These are phyloP conservation scores for Ilyonectria destructans DNA, from an alignment of 2,329 filamentous ascomycete genomes.

Conservation along the genomic window DNA sequence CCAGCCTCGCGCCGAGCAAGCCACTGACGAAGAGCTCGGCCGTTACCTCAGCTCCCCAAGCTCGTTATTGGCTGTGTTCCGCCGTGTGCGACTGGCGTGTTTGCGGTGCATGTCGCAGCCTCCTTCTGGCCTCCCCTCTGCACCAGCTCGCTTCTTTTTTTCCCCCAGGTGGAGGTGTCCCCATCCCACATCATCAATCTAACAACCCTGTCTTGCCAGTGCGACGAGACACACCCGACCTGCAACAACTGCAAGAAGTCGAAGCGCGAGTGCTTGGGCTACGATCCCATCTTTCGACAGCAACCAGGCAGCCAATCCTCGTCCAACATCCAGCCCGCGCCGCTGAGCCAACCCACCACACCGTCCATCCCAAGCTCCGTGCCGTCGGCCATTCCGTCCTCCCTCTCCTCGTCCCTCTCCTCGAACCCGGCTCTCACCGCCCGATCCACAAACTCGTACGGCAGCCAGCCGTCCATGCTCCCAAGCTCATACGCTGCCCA, in stretches of 20 bases:
- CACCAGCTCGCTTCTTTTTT: slow-evolving; percentile 32
- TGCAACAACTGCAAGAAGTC: slow-evolving; percentile 94
- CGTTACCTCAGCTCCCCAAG: slow-evolving; percentile 32
- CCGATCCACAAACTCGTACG: slow-evolving; percentile 60
- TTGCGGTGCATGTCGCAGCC: slow-evolving; percentile 23
- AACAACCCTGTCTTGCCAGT: slow-evolving; percentile 65
- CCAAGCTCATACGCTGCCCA: slow-evolving; percentile 61
- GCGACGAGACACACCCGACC: slow-evolving; percentile 93
- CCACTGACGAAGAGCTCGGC: slow-evolving; percentile 27
- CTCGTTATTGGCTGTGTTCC: slow-evolving; percentile 38
- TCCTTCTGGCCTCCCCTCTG: slow-evolving; percentile 30
- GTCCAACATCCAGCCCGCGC: slow-evolving; percentile 64
- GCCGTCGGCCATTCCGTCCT: slow-evolving; percentile 44
- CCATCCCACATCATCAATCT: slow-evolving; percentile 43
- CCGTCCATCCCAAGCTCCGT: slow-evolving; percentile 53
- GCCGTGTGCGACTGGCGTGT: slow-evolving; percentile 27
- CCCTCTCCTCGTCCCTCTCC: slow-evolving; percentile 40
- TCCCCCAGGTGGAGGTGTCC: slow-evolving; percentile 40
- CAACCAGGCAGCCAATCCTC: slow-evolving; percentile 82
- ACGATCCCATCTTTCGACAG: slow-evolving; percentile 89
- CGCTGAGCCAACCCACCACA: slow-evolving; percentile 52
- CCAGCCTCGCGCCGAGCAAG: slow-evolving; percentile 28
- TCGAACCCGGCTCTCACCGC: slow-evolving; percentile 46
- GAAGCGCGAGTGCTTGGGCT: slow-evolving; percentile 88
- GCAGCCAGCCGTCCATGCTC: slow-evolving; percentile 62